These are phyloP conservation scores for Neonectria ditissima DNA, from an alignment of 2,329 filamentous ascomycete species.

Conservation along the genomic window DNA sequence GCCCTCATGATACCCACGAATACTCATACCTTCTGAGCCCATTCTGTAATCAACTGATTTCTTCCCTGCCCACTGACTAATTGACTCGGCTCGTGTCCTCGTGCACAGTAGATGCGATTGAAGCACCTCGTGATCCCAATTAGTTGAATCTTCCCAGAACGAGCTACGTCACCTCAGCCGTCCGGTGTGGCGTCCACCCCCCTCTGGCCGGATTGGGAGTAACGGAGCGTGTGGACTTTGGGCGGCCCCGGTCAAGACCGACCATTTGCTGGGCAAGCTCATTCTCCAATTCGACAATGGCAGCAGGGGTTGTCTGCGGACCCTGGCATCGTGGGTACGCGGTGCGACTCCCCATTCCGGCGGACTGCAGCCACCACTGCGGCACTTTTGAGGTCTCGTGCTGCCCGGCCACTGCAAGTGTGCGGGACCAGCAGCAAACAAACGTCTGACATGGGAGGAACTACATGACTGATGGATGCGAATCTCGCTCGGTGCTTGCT, in stretches of 20 bases:
- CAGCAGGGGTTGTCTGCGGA: slow-evolving; percentile 18
- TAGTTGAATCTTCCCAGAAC: neutral
- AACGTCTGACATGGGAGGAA: slow-evolving; percentile 12
- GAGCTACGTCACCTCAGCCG: neutral
- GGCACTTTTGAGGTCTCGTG: slow-evolving; percentile 28
- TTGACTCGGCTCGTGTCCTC: neutral
- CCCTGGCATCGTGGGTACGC: slow-evolving; percentile 15
- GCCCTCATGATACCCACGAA: slow-evolving; percentile 45
- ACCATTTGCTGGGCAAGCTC: slow-evolving; percentile 4
- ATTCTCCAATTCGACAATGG: slow-evolving; percentile 23
- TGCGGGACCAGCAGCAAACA: neutral
- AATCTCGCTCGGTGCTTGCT: neutral
- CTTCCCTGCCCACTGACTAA: neutral
- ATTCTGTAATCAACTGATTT: slow-evolving; percentile 4
- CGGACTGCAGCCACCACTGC: slow-evolving; percentile 24
- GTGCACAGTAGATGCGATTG: neutral
- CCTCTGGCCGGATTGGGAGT: slow-evolving; percentile 10
- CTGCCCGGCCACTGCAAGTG: slow-evolving; percentile 9
- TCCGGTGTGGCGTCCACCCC: neutral
- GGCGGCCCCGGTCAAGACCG: slow-evolving; percentile 7
- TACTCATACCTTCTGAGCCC: slow-evolving; percentile 24
- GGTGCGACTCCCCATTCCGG: slow-evolving; percentile 21
- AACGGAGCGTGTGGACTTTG: slow-evolving; percentile 11
- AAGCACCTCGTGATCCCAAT: neutral
- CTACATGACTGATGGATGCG: neutral